These are phyloP conservation scores for Sugiyamaella neomexicana DNA, from an alignment of 1,139 yeast genomes.

Conservation along the genomic window DNA sequence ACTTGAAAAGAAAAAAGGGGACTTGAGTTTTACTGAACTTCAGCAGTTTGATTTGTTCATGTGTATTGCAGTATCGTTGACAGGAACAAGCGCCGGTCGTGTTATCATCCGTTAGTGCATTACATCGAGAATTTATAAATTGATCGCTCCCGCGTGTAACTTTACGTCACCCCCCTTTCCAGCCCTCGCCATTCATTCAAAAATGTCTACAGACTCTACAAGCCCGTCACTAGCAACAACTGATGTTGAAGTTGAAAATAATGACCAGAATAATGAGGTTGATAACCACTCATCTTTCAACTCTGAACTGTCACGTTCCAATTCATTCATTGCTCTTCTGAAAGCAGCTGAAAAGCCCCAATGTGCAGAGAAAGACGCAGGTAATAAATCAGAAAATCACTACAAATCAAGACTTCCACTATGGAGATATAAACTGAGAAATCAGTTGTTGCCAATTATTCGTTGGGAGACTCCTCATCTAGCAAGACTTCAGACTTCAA, in stretches of 20 bases:
- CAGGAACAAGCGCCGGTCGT: neutral
- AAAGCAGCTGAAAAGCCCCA: constrained; percentile 35
- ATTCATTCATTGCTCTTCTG: constrained; percentile 33
- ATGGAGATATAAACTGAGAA: constrained; percentile 58
- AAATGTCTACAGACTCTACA: neutral
- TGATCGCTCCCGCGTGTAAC: too few species aligned
- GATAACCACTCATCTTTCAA: neutral
- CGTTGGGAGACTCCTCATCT: constrained; percentile 66
- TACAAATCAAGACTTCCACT: constrained; percentile 62
- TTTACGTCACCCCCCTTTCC: too few species aligned
- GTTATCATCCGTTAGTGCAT: neutral
- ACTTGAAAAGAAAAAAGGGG: too few species aligned
- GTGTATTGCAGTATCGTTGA: too few species aligned
- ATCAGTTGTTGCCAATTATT: constrained; percentile 56
- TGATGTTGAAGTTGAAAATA: neutral
- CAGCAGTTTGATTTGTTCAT: too few species aligned
- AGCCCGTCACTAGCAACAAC: neutral
- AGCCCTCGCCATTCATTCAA: neutral
- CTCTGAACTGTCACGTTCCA: constrained; percentile 24
- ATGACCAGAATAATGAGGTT: neutral
- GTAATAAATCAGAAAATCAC: constrained; percentile 65
- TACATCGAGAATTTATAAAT: too few species aligned
- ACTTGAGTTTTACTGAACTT: too few species aligned
- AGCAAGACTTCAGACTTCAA: constrained; percentile 53
- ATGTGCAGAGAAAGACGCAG: constrained; percentile 56